Evolutionary conservation across 768 basidiomycete species (phyloP), one percentile per base, ranked within the genome.

Genomic region (Rhodosporidiobolus sp.): DNA sequence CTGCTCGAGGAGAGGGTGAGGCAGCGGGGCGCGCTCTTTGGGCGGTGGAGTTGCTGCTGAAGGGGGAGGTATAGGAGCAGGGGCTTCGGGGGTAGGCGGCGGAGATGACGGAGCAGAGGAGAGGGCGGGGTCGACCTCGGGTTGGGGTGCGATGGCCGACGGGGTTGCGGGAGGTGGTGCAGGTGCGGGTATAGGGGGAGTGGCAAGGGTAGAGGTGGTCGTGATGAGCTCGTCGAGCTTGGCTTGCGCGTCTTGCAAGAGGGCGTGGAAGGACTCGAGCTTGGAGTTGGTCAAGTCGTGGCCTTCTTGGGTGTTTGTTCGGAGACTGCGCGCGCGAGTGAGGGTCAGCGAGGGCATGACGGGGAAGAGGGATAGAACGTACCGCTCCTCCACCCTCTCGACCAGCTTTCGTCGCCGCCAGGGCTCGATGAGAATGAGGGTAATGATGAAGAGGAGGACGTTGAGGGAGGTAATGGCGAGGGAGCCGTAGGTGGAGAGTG

Each of bases 331-430:
- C 1, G 2, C n/a, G 11, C 17, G 24, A 7, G n/a, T 16, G 0
- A 7, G 24, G 48, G 4, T 3, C 22, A 4, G 24, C 53, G 1
- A 48, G 58, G 1, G 26, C 17, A 19, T 6, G 12, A 2, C n/a
- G 30, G 6, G n/a, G 11, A 38, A 22, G 14, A 12, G n/a, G n/a
- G 17, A 38, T 22, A 16, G 19, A 32, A 52, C 74, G 16, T 1
- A 72, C 74, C 74, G 38, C 30, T 84, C 86, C 83, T 97, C 95
- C 73, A 99, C 91, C 43, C 91, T 90, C 81, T 91, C 87, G 12
- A 92, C 90, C 79, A 99, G 82, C 77, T 88, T 84, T 77, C 87
- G 86, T 72, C 96, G 86, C 82, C 97, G 97, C 92, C 93, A 99
- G 0, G 96, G 96, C 81, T 99, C 96, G 65, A 99, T 92, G 63